Evolutionary conservation across 2,329 filamentous ascomycete genomes (phyloP).

Genomic region (Gnomoniopsis smithogilvyi): DNA sequence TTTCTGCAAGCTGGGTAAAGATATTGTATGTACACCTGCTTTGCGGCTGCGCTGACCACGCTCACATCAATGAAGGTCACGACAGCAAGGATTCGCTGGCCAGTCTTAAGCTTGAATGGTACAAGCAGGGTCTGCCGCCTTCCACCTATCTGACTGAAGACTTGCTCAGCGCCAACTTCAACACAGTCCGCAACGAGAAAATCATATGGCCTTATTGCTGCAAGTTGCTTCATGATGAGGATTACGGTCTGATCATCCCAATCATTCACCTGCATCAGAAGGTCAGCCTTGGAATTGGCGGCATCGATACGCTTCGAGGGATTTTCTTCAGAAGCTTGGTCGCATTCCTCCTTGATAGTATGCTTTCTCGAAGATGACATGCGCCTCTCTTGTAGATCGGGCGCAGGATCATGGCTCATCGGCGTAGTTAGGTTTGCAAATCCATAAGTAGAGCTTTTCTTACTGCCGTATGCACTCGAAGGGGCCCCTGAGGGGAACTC

Average conservation of each 20-base stretch:
- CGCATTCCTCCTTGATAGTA: neutral
- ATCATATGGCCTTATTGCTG: neutral
- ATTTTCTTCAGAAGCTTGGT: neutral
- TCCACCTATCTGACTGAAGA: neutral
- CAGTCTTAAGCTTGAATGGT: neutral
- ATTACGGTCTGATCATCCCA: slow-evolving; percentile 9
- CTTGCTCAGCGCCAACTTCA: neutral
- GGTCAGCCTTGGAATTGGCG: neutral
- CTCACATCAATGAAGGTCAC: no score
- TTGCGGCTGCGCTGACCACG: no score
- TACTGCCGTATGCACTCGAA: no score
- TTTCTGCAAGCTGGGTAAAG: no score
- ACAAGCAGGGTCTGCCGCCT: neutral
- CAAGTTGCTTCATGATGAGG: slow-evolving; percentile 3
- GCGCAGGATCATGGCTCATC: no score
- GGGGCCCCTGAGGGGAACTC: no score
- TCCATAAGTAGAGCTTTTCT: no score
- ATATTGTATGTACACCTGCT: no score
- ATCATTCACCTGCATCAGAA: neutral
- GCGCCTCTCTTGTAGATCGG: no score
- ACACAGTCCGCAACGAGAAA: slow-evolving; percentile 1
- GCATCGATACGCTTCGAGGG: slow-evolving; percentile 1
- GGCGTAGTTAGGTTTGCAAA: no score
- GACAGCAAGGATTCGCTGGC: neutral
- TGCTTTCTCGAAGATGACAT: neutral